phyloP scores from a whole-genome alignment of 371 early-diverging fungal species.

The Apophysomyces trapeziformis region DNA sequence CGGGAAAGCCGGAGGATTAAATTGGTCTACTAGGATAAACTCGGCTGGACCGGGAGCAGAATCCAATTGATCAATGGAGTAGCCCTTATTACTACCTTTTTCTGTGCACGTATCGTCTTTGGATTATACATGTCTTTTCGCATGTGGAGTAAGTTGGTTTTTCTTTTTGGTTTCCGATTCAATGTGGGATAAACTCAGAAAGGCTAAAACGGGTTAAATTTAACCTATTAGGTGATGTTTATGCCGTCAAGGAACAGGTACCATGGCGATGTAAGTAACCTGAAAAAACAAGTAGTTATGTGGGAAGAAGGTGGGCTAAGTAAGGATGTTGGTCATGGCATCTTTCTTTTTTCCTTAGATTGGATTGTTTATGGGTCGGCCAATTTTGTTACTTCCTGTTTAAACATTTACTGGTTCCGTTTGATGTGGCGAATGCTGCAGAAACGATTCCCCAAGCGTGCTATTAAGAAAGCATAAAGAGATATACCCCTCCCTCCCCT shows the following conservation, averaged over 20 bases:
- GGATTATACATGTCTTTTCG: conserved; percentile 76
- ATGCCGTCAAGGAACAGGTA: conserved; percentile 59
- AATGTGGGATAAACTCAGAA: too few relatives aligned
- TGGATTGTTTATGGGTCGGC: conserved; percentile 61
- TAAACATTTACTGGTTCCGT: conserved; percentile 83
- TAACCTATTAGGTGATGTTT: conserved; percentile 31
- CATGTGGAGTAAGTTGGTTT: conserved; percentile 58
- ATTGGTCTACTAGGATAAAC: conserved; percentile 63
- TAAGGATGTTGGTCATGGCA: background rate
- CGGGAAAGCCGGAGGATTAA: too few relatives aligned
- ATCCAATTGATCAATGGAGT: conserved; percentile 84
- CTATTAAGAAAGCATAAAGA: conserved; percentile 15
- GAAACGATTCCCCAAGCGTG: conserved; percentile 41
- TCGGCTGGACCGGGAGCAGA: conserved; percentile 75
- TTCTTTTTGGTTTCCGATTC: background rate
- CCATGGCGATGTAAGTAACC: conserved; percentile 55
- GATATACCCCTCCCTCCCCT: background rate
- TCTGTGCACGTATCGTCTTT: conserved; percentile 78
- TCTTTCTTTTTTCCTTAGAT: conserved; percentile 31
- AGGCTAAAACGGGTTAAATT: conserved; percentile 2
- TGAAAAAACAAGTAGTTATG: background rate
- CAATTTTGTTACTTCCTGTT: conserved; percentile 66
- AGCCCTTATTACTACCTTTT: conserved; percentile 73
- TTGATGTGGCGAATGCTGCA: conserved; percentile 68
- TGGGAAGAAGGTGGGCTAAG: too few relatives aligned